These are phyloP conservation scores for Tetrahymena thermophila DNA, from an alignment of 73 alveolate genomes.

Conservation along the genomic window DNA sequence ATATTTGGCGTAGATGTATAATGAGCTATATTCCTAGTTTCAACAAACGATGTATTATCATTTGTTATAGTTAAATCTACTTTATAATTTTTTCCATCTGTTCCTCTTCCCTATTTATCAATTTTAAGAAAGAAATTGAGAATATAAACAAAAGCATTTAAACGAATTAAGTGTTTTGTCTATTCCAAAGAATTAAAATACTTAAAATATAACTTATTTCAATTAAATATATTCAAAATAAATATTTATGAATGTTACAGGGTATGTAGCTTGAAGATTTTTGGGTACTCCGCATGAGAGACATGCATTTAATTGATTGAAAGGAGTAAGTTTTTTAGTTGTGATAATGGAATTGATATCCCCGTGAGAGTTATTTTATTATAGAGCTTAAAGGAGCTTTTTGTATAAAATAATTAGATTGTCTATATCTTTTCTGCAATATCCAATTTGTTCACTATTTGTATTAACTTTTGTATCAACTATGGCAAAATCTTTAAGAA, in stretches of 20 bases:
- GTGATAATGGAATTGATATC: background rate
- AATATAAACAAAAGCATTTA: background rate
- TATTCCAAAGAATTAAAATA: background rate
- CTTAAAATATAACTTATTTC: background rate
- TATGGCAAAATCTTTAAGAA: background rate
- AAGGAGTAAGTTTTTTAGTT: background rate
- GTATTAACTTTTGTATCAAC: background rate
- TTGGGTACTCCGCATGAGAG: background rate
- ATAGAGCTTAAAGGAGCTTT: background rate
- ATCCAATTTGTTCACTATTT: background rate
- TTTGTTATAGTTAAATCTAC: background rate
- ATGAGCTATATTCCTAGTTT: background rate
- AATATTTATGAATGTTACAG: background rate
- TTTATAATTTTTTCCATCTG: background rate
- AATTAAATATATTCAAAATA: too few relatives aligned
- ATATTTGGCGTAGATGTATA: background rate
- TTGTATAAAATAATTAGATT: background rate
- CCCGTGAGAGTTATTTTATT: background rate
- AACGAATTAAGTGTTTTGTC: background rate
- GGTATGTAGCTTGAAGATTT: background rate
- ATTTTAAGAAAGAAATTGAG: background rate
- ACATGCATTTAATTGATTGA: background rate
- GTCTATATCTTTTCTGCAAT: background rate
- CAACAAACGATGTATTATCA: background rate
- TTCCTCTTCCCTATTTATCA: background rate